Percentiles rank a stretch among this genome's conserved stretches.
Conservation (phyloP, 1,284 basidiomycete species). For the Ustanciosporium gigantosporum region DNA sequence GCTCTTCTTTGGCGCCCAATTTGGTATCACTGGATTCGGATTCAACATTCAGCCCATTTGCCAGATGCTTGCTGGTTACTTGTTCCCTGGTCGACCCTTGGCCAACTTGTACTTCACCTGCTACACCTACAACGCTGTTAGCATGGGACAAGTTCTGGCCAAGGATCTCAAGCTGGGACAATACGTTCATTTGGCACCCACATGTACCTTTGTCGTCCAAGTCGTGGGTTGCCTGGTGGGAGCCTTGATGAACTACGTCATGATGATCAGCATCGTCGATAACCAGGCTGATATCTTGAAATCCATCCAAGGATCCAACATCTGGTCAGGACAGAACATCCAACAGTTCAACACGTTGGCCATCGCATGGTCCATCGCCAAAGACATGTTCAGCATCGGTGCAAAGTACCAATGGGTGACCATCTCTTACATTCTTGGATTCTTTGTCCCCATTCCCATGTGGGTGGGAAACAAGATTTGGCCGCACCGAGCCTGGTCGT, state of each 20-base stretch:
- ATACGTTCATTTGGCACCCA: conserved; percentile 43
- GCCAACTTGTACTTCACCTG: conserved; percentile 44
- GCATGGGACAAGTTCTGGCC: conserved; percentile 16
- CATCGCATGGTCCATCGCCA: conserved; percentile 38
- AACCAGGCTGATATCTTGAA: conserved; percentile 30
- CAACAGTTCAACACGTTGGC: conserved; percentile 37
- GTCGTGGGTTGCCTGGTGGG: conserved; percentile 35
- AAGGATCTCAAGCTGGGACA: conserved; percentile 37
- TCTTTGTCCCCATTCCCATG: conserved; percentile 16
- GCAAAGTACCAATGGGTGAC: conserved; percentile 32
- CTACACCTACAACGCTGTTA: conserved; percentile 36
- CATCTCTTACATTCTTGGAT: conserved; percentile 14
- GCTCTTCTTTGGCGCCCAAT: conserved; percentile 19
- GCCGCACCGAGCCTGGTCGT: conserved; percentile 28
- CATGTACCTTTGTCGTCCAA: conserved; percentile 30
- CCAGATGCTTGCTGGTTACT: conserved; percentile 43
- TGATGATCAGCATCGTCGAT: conserved; percentile 19
- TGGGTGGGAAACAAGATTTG: conserved; percentile 22
- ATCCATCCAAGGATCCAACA: conserved; percentile 31
- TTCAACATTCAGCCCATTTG: conserved; percentile 35
- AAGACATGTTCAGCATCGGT: conserved; percentile 29
- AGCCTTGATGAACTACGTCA: conserved; percentile 31
- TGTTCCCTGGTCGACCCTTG: conserved; percentile 37
- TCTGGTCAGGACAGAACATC: conserved; percentile 38
- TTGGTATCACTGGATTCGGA: conserved; percentile 21